Percentiles rank a stretch among this genome's conserved stretches.
Conservation (phyloP, 345 rosid genomes). For the Diplotaxis tenuifolia region DNA sequence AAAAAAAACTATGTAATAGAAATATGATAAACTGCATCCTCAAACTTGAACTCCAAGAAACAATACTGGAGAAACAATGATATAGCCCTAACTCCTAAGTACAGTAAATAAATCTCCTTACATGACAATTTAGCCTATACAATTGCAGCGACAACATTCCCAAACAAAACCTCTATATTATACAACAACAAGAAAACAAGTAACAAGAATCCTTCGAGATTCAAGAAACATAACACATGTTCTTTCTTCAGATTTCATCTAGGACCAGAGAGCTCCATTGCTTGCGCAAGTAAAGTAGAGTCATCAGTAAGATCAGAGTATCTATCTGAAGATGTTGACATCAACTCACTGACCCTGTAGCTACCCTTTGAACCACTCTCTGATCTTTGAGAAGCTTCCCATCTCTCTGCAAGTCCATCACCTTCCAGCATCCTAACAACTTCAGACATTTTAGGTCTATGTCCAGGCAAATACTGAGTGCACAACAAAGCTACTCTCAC, state of each 20-base stretch:
- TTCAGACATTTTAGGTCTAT: slow-evolving; percentile 94
- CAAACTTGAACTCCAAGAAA: slow-evolving; percentile 12
- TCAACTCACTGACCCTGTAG: slow-evolving; percentile 58
- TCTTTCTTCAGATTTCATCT: slow-evolving; percentile 49
- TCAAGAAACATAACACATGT: slow-evolving; percentile 1
- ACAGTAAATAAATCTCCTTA: slow-evolving; percentile 17
- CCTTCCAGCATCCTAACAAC: slow-evolving; percentile 99
- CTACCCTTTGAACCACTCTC: slow-evolving; percentile 51
- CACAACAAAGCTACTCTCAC: slow-evolving; percentile 86
- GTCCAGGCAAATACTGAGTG: slow-evolving; percentile 86
- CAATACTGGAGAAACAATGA: background rate
- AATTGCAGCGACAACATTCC: slow-evolving; percentile 18
- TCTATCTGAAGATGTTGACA: slow-evolving; percentile 84
- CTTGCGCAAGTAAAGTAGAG: slow-evolving; percentile 86
- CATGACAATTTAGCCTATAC: slow-evolving; percentile 31
- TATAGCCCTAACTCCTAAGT: slow-evolving; percentile 14
- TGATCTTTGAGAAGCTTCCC: slow-evolving; percentile 94
- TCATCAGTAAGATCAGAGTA: slow-evolving; percentile 96
- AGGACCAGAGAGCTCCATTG: slow-evolving; percentile 99
- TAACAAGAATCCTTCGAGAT: slow-evolving; percentile 4
- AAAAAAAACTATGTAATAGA: background rate
- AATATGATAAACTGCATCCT: background rate
- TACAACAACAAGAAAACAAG: slow-evolving; percentile 8
- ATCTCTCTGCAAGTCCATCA: slow-evolving; percentile 91
- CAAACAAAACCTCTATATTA: slow-evolving; percentile 11